Percentiles rank a stretch among this genome's conserved stretches.
Conservation (phyloP, 106 monocot genomes). For the Platanthera guangdongensis region DNA sequence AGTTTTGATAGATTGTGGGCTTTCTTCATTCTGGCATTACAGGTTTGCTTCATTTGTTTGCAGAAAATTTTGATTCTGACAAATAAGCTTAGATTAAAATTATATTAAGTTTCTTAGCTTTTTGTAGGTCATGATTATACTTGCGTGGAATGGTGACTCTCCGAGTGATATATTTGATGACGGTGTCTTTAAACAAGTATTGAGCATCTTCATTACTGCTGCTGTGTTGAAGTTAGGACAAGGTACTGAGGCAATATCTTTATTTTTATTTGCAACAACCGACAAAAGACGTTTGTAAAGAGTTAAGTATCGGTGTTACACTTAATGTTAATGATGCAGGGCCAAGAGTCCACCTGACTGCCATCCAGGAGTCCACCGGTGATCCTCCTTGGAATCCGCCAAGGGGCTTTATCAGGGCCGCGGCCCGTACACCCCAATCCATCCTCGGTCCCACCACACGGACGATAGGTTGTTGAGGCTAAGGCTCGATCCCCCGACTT, state of each 20-base stretch:
- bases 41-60: conserved; percentile 29
- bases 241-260: conserved; percentile 33
- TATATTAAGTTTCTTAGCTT: neutral
- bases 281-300: no score
- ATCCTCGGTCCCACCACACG: no score
- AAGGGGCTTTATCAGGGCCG: no score
- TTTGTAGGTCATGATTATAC: conserved; percentile 86
- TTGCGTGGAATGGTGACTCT: conserved; percentile 91
- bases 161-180: conserved; percentile 60
- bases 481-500: no score
- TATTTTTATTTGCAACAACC: neutral
- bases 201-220: conserved; percentile 94
- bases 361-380: no score
- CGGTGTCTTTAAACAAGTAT: conserved; percentile 71
- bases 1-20: conserved; percentile 98
- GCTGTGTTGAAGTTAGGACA: conserved; percentile 72
- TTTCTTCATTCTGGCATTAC: conserved; percentile 79
- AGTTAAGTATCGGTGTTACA: no score
- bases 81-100: neutral
- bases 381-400: no score
- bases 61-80: neutral
- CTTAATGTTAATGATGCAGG: no score
- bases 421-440: no score
- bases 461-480: no score
- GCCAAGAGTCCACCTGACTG: no score